These are phyloP conservation scores for Lasiodiplodia gonubiensis DNA, from an alignment of 2,329 filamentous ascomycete species.

Conservation along the genomic window DNA sequence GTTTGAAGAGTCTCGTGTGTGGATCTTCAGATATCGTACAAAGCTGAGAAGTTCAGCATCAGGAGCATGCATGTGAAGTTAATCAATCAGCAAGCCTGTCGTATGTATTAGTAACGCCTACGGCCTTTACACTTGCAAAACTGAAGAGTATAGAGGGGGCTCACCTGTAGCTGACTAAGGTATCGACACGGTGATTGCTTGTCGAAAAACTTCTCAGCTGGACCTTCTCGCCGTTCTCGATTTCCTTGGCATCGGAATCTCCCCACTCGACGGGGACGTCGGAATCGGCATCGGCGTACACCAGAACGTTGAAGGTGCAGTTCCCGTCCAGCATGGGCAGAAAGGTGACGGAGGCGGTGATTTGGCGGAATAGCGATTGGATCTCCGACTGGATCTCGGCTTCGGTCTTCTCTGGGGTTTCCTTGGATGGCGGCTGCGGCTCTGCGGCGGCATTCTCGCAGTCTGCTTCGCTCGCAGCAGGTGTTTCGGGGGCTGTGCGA, in stretches of 20 bases:
- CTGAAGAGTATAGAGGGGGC: constrained; percentile 9
- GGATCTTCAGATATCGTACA: constrained; percentile 12
- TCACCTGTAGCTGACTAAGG: constrained; percentile 85
- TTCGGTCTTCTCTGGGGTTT: constrained; percentile 77
- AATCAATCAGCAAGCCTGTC: constrained; percentile 10
- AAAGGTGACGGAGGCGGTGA: constrained; percentile 97
- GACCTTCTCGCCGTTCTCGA: constrained; percentile 90
- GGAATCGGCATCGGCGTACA: constrained; percentile 95
- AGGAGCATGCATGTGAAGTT: background rate
- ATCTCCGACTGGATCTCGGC: constrained; percentile 95
- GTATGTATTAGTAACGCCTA: background rate
- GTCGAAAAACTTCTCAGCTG: constrained; percentile 96
- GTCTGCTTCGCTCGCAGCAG: constrained; percentile 51
- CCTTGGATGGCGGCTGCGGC: background rate
- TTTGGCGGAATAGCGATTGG: constrained; percentile 94
- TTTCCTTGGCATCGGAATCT: constrained; percentile 97
- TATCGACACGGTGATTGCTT: constrained; percentile 91
- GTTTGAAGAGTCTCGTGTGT: background rate
- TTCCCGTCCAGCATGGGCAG: constrained; percentile 90
- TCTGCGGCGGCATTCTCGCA: constrained; percentile 68
- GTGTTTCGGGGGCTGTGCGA: background rate
- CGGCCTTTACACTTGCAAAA: background rate
- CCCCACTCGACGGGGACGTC: constrained; percentile 99
- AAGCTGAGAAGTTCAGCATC: background rate
- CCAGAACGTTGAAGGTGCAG: constrained; percentile 98